phyloP scores from a whole-genome alignment of 495 filamentous ascomycete genomes.

The Hyaloscypha bicolor region DNA sequence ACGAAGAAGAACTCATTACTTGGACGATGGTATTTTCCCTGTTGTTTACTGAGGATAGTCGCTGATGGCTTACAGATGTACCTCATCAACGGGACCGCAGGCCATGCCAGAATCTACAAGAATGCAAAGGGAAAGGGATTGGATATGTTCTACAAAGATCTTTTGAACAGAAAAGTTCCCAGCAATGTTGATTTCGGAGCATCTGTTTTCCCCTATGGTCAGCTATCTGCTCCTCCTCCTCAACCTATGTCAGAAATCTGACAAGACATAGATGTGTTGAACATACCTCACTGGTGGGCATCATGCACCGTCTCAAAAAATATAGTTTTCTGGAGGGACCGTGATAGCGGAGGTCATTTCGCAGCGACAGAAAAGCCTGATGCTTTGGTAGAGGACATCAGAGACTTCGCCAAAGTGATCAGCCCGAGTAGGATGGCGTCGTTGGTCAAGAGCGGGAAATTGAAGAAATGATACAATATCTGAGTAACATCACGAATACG shows the following conservation, averaged over 20 bases:
- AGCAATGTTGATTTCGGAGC: conserved; percentile 25
- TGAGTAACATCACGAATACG: background rate
- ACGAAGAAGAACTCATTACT: conserved; percentile 64
- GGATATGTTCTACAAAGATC: background rate
- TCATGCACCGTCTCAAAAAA: conserved; percentile 37
- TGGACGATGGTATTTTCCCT: conserved; percentile 48
- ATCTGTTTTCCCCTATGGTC: conserved; percentile 26
- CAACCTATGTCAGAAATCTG: background rate
- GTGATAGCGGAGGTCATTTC: conserved; percentile 65
- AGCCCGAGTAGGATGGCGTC: conserved; percentile 10
- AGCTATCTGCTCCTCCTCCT: background rate
- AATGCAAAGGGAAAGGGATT: conserved; percentile 23
- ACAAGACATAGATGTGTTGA: conserved; percentile 18
- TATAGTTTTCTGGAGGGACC: conserved; percentile 54
- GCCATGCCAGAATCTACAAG: conserved; percentile 24
- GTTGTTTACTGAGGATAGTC: background rate
- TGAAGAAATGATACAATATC: conserved; percentile 7
- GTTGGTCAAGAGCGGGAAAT: conserved; percentile 22
- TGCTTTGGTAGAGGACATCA: conserved; percentile 54
- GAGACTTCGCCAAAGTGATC: conserved; percentile 40
- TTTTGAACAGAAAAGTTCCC: background rate
- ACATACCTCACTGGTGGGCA: conserved; percentile 26
- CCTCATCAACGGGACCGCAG: conserved; percentile 22
- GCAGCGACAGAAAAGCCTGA: conserved; percentile 60
- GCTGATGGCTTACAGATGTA: conserved; percentile 15